Evolutionary conservation across 2,329 filamentous ascomycete genomes (phyloP), one percentile per base, ranked within the genome.

Genomic region (Calonectria leucothoes): DNA sequence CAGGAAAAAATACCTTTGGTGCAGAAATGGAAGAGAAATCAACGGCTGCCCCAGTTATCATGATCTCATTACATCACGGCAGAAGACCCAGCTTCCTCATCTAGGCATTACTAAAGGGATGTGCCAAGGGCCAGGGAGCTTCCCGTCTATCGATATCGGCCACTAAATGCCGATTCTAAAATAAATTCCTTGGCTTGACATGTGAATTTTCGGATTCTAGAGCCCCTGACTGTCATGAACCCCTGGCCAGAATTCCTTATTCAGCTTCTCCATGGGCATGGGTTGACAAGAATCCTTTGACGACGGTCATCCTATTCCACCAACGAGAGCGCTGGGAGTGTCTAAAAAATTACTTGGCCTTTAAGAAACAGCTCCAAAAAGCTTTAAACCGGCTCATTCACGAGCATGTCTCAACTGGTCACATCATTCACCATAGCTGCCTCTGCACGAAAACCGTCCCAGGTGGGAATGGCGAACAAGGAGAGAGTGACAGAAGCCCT

Each of bases 71-170:
- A 15, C 37, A 39, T 23, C 55, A 37, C 37, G 15, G 31, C 25
- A 66, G 25, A 42, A n/a, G 42, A 52, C 33, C 57, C 48, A 72
- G 65, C 70, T 69, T 72, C 70, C 70, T 65, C 35, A 72, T 72
- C 66, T 4, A 72, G 70, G 27, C 27, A 57, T 45, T 12, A 52
- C n/a, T 25, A 49, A 27, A 39, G 27, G 20, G 23, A 52, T 33
- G 45, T 59, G 45, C 64, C 64, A 61, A 61, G 63, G 25, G 25
- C n/a, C 33, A 45, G 27, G 25, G 31, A 61, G 17, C 33, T 17
- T 52, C 17, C 31, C 10, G 15, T 48, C 61, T 52, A 66, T 66
- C 45, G 25, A 65, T 59, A 39, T 65, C 63, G 55, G 45, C 48
- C 29, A 51, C 61, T 35, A 37, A 11, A 49, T 52, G 49, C 48